Evolutionary conservation across 2,329 filamentous ascomycete genomes (phyloP), one percentile per base, ranked within the genome.

Genomic region (Fusarium sp.): DNA sequence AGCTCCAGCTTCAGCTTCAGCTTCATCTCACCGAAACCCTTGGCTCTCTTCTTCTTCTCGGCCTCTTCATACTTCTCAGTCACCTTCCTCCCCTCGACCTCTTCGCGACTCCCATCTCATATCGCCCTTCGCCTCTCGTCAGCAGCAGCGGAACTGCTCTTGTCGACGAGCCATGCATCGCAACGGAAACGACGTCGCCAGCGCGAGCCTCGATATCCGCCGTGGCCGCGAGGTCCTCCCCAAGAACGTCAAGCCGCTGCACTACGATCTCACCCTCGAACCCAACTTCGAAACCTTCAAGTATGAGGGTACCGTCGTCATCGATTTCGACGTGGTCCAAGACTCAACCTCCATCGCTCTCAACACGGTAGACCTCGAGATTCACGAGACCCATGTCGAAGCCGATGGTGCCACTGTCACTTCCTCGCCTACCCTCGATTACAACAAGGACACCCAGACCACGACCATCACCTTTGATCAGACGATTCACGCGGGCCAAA

Each of bases 231-330:
- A 96, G 80, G 89, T 98, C 65, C 84, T 98, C 69, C 95, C 94
- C 48, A 88, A 88, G 77, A 96, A 97, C 73, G 92, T 97, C 71
- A 90, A 94, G 75, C 93, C 94, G n/a, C 79, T 84, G 35, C 93
- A 98, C 79, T 98, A 98, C 78, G 87, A 96, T 76, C 79, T 98
- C 69, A 95, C 91, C 2, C 83, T 98, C 61, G 95, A 98, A 79
- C 93, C 94, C 50, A 87, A 97, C 79, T 91, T 98, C 69, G 84
- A 90, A 69, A 93, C 89, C 65, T 92, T 95, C 77, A 92, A 87
- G 63, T 98, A 94, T 74, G 85, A 94, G 57, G 94, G 94, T 65
- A 89, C 84, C 10, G 93, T 97, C 48, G 78, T 87, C 54, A 93
- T 98, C 72, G 92, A 97, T 71, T 84, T 97, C 59, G 91, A 97